Evolutionary conservation across 805 yeast species (phyloP).

Genomic region (Wickerhamiella spandovensis): DNA sequence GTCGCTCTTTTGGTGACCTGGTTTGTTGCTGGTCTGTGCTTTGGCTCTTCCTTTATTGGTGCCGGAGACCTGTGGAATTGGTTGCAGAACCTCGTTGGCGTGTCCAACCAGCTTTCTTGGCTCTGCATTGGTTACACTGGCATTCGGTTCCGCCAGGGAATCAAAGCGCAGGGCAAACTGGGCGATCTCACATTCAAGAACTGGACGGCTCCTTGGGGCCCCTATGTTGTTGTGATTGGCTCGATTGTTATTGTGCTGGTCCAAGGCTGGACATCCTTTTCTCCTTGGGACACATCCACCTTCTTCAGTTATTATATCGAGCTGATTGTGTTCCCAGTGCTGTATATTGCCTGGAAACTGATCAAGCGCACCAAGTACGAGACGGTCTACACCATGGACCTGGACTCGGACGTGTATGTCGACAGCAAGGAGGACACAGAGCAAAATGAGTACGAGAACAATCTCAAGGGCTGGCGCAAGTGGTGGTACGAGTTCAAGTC

Average conservation of each 20-base stretch:
- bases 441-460: constrained; percentile 28
- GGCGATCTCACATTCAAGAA: constrained; percentile 34
- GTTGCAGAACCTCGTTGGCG: constrained; percentile 46
- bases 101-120: constrained; percentile 54
- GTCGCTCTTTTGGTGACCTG: constrained; percentile 37
- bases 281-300: constrained; percentile 51
- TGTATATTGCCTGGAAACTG: constrained; percentile 46
- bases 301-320: constrained; percentile 60
- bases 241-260: constrained; percentile 38
- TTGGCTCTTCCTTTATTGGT: constrained; percentile 45
- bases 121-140: constrained; percentile 41
- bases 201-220: constrained; percentile 38
- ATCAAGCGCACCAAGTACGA: constrained; percentile 51
- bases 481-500: constrained; percentile 21
- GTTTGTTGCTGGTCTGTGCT: constrained; percentile 43
- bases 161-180: constrained; percentile 30
- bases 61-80: constrained; percentile 40
- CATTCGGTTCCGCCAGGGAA: constrained; percentile 38
- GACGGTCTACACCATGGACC: constrained; percentile 57
- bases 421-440: constrained; percentile 37
- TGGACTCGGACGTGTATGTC: constrained; percentile 61
- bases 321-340: constrained; percentile 37
- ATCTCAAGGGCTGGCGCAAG: constrained; percentile 33
- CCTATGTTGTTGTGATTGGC: constrained; percentile 34
- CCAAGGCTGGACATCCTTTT: constrained; percentile 52